Evolutionary conservation across 148 eudicot species (phyloP).

Genomic region (Bassia scoparia): DNA sequence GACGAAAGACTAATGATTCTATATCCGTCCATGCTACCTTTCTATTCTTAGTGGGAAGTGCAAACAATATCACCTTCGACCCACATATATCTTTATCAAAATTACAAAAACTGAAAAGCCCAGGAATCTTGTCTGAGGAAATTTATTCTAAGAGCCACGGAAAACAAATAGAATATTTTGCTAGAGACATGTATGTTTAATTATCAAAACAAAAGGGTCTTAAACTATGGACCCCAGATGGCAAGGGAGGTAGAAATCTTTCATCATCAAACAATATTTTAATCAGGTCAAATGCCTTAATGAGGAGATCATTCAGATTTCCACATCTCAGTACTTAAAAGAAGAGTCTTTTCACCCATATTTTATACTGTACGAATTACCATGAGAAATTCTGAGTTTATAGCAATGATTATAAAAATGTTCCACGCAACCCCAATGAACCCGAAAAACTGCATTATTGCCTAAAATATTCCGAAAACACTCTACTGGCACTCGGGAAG

Average conservation of each 20-base stretch:
- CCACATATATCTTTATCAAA: not conserved
- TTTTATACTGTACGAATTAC: too few species aligned
- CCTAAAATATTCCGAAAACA: too few species aligned
- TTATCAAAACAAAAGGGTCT: not conserved
- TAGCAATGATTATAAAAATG: too few species aligned
- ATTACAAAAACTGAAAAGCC: not conserved
- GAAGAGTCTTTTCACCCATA: too few species aligned
- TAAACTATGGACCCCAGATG: not conserved
- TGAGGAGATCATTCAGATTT: not conserved
- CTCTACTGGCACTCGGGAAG: too few species aligned
- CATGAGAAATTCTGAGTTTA: too few species aligned
- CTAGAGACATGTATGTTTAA: not conserved
- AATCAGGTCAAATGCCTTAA: not conserved
- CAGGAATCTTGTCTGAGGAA: not conserved
- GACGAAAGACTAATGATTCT: not conserved
- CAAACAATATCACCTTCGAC: not conserved
- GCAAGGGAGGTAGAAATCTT: not conserved
- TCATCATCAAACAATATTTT: conserved; percentile 1
- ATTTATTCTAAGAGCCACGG: not conserved
- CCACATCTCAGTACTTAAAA: conserved; percentile 8
- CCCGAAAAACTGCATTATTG: too few species aligned
- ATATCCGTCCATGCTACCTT: not conserved
- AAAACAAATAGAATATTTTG: not conserved
- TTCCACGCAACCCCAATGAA: too few species aligned
- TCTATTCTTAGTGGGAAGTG: not conserved